Percentiles rank a stretch among this genome's conserved stretches.
These are phyloP conservation scores for Sparassis latifolia DNA, from an alignment of 1,284 basidiomycete genomes.

Conservation along the genomic window DNA sequence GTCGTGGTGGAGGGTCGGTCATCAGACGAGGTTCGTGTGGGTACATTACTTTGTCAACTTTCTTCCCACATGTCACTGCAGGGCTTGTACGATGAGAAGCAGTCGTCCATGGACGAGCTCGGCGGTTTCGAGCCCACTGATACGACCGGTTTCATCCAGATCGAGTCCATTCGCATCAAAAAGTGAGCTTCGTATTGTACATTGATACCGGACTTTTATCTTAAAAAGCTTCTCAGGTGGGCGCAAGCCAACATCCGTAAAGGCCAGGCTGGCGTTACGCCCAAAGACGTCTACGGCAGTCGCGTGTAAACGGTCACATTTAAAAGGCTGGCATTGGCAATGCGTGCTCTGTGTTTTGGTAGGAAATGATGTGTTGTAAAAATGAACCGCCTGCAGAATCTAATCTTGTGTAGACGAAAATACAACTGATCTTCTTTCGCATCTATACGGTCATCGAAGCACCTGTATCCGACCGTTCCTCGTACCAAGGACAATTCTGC, in stretches of 20 bases:
- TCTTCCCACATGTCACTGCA: conserved; percentile 23
- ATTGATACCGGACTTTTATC: neutral
- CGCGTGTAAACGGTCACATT: conserved; percentile 15
- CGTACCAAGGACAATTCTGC: conserved; percentile 38
- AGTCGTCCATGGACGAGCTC: conserved; percentile 99
- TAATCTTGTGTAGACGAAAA: too few relatives aligned
- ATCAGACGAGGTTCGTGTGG: conserved; percentile 67
- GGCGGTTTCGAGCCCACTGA: conserved; percentile 95
- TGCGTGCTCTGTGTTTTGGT: neutral
- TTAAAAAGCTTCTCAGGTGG: conserved; percentile 44
- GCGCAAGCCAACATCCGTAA: conserved; percentile 80
- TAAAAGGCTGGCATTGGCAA: neutral
- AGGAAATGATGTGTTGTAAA: neutral
- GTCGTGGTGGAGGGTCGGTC: conserved; percentile 89
- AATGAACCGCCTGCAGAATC: too few relatives aligned
- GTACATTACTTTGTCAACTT: neutral
- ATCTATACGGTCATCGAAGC: neutral
- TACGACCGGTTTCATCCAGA: conserved; percentile 90
- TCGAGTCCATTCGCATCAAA: conserved; percentile 93
- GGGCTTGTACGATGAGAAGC: conserved; percentile 92
- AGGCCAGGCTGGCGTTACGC: conserved; percentile 70
- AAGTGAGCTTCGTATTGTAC: conserved; percentile 51
- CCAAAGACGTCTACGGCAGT: conserved; percentile 73
- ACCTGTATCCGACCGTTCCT: conserved; percentile 29
- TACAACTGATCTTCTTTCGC: too few relatives aligned